Evolutionary conservation across 176 grass and related monocot genomes (phyloP).

Genomic region (Triticum turgidum): DNA sequence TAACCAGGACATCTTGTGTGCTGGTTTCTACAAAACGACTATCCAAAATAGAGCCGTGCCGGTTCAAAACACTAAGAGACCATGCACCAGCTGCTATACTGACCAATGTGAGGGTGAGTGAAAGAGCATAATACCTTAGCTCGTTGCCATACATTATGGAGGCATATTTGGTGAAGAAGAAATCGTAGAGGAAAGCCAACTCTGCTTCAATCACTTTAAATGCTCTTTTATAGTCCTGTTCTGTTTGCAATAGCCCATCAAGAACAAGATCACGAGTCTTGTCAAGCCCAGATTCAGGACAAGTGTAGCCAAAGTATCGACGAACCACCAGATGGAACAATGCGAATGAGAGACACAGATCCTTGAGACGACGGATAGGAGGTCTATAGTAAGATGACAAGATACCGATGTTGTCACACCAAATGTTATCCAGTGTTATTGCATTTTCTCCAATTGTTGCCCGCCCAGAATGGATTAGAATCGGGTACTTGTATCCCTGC

Average conservation of each 20-base stretch:
- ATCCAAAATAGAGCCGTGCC: background rate
- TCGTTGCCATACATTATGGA: background rate
- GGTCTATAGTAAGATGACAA: background rate
- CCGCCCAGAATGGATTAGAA: background rate
- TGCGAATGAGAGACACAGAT: background rate
- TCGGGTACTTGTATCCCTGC: background rate
- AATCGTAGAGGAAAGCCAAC: background rate
- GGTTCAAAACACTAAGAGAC: background rate
- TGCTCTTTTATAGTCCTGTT: background rate
- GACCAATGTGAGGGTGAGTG: background rate
- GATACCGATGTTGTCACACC: background rate
- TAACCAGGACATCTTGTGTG: background rate
- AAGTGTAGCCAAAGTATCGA: background rate
- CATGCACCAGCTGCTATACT: background rate
- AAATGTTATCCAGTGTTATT: background rate
- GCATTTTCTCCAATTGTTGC: background rate
- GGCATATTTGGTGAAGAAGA: slow-evolving; percentile 15
- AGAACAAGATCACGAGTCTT: background rate
- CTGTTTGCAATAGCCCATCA: background rate
- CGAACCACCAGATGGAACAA: background rate
- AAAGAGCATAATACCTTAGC: background rate
- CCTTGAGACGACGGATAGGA: background rate
- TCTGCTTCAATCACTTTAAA: slow-evolving; percentile 11
- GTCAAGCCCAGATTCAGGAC: background rate
- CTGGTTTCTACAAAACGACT: background rate